phyloP scores from a whole-genome alignment of 1,284 basidiomycete genomes.

The Malassezia globosa region DNA sequence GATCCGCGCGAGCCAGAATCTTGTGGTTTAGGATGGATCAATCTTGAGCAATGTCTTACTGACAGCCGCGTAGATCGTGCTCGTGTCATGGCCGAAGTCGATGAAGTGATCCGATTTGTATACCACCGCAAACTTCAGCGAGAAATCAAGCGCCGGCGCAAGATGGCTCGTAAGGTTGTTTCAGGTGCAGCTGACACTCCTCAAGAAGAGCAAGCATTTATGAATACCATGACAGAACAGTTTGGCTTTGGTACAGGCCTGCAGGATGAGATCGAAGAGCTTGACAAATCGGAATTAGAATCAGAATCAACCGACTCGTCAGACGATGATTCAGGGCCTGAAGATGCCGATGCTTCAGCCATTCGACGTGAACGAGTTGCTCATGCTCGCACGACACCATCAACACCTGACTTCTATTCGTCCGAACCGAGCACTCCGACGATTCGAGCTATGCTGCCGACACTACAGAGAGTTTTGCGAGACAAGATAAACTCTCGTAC shows the following conservation, averaged over 20 bases:
- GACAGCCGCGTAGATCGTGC: constrained; percentile 29
- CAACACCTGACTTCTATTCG: not conserved
- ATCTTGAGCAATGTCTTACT: constrained; percentile 41
- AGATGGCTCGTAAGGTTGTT: constrained; percentile 31
- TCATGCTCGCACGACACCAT: too few relatives aligned
- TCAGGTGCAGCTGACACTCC: constrained; percentile 24
- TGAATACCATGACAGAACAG: constrained; percentile 38
- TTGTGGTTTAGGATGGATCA: constrained; percentile 28
- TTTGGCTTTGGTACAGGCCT: constrained; percentile 40
- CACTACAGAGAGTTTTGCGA: too few relatives aligned
- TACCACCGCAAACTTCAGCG: constrained; percentile 42
- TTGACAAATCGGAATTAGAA: constrained; percentile 17
- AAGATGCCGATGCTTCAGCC: constrained; percentile 4
- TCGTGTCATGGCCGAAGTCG: constrained; percentile 35
- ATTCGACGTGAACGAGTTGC: not conserved
- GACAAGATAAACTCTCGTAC: too few relatives aligned
- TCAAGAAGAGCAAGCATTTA: constrained; percentile 29
- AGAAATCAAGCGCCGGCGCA: constrained; percentile 37
- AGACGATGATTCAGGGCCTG: constrained; percentile 6
- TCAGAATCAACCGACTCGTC: constrained; percentile 1
- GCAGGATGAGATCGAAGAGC: constrained; percentile 40
- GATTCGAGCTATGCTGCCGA: constrained; percentile 5
- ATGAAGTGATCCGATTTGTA: constrained; percentile 36
- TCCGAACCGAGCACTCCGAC: not conserved
- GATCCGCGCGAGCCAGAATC: constrained; percentile 38